These are phyloP conservation scores for Paraphaeosphaeria minitans DNA, from an alignment of 2,329 filamentous ascomycete genomes.

Conservation along the genomic window DNA sequence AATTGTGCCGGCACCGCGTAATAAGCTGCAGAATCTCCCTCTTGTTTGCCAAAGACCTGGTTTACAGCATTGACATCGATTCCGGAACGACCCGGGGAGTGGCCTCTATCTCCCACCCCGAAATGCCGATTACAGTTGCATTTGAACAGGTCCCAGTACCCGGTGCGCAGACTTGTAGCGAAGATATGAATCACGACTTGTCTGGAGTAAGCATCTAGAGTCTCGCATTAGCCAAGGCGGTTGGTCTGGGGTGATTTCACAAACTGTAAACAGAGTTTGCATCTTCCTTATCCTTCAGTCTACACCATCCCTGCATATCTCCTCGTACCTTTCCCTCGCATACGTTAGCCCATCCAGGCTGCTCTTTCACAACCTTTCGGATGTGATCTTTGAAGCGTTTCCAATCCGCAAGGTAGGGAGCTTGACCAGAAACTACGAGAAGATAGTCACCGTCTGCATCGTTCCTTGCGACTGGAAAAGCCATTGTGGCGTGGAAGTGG, in stretches of 20 bases:
- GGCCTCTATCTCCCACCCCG: conserved; percentile 28
- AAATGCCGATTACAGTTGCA: conserved; percentile 44
- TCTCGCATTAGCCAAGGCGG: background rate
- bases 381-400: conserved; percentile 47
- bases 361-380: conserved; percentile 39
- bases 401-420: conserved; percentile 40
- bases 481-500: conserved; percentile 23
- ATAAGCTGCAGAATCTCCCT: conserved; percentile 17
- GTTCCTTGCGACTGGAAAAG: conserved; percentile 18
- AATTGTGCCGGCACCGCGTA: conserved; percentile 18
- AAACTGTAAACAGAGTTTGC: conserved; percentile 42
- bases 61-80: conserved; percentile 38
- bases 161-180: conserved; percentile 34
- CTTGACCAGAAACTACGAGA: conserved; percentile 36
- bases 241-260: conserved; percentile 2
- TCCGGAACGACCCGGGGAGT: conserved; percentile 37
- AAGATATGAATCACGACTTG: conserved; percentile 41
- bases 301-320: conserved; percentile 44
- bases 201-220: conserved; percentile 29
- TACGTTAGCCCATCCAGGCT: conserved; percentile 46
- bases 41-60: conserved; percentile 21
- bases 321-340: conserved; percentile 32
- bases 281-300: conserved; percentile 41
- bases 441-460: conserved; percentile 35
- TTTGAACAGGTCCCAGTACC: conserved; percentile 34